Base-by-base conservation (phyloP, 352 stramenopile genomes). In the Phytopythium ostracodes region DNA sequence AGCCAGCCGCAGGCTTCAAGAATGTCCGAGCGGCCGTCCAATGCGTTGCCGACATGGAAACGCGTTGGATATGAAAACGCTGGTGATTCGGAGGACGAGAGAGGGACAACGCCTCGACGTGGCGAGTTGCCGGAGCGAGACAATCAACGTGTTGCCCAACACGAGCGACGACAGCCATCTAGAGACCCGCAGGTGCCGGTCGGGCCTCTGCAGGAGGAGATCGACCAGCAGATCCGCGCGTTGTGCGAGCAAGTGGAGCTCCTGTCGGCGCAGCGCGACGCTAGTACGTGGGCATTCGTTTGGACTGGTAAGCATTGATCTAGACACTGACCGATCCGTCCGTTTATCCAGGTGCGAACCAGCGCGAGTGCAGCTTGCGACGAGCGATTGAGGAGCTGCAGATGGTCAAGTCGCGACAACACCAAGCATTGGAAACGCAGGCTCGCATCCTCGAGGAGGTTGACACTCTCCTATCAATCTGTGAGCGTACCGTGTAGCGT, bases 381-480 rank as follows among this genome's bases (percentile, higher is more conserved):
- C 75, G 84, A 42, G 76, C 76, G 14, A 73, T 88, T 31, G 78
- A 86, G 14, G 78, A 87, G 47, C 73, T 90, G 7, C 58, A 72
- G 64, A 81, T 76, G 33, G 60, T 87, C 27, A 75, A 84, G 62
- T 62, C 75, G 51, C 79, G 79, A 43, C 78, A 88, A 56, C 72
- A 86, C 50, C 73, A 70, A 0, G 55, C 67, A 18, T 44, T 89
- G 22, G 67, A 87, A 57, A 76, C 65, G 38, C 70, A 85, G 56
- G 63, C 83, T 27, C 65, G 71, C 31, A 50, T 79, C 10, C 77
- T 88, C 38, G 54, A 83, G 40, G 70, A 88, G 77, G 80, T 88
- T n/a, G 29, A 7, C 0, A 1, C 18, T 14, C 22, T 24, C 33
- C 25, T 22, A 22, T 52, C 24, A 12, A 15, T 6, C 18, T 10